Evolutionary conservation across 1,139 yeast genomes (phyloP), one percentile per base, ranked within the genome.

Genomic region (Groenewaldozyma sp.): DNA sequence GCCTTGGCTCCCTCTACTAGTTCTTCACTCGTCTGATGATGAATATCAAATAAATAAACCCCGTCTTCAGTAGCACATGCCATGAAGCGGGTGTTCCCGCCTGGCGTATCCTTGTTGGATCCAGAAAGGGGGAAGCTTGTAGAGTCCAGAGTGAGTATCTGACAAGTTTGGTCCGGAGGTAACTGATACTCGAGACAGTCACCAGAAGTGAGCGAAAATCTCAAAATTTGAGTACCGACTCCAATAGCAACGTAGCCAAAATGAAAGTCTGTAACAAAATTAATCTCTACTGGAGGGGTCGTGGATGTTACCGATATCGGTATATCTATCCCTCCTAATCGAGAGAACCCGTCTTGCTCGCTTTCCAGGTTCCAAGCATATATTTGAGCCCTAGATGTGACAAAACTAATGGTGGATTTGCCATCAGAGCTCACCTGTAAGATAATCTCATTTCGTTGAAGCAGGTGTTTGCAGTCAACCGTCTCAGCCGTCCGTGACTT

Each of bases 71-170:
- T 58, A 18, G 67, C 62, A 2, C 74, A 54, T 0, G 74, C 78
- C 22, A 69, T 49, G 37, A 69, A 62, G 34, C 77, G 66, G 4
- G 79, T 77, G 53, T 76, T 79, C 4, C 64, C 63, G 2, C 86
- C 83, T 2, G 76, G 77, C 2, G 70, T 44, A 27, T 52, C 55
- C 5, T 49, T 26, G 37, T 62, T 56, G 32, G 52, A 54, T 18
- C 52, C 54, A 31, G 54, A 50, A 22, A 48, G 44, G 11, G 56
- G 47, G 27, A 45, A 46, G 19, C 29, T 40, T 1, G 56, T 49
- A 22, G 41, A 43, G 34, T 53, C 56, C 29, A 53, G 35, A 3
- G 53, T 44, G 32, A 51, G 42, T 7, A 53, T 49, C n/a, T 39
- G 39, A 18, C 54, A 41, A 22, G 32, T 14, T 18, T 29, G 21